Base-by-base conservation (phyloP, 108 stramenopile genomes). In the Discostella pseudostelligera region DNA sequence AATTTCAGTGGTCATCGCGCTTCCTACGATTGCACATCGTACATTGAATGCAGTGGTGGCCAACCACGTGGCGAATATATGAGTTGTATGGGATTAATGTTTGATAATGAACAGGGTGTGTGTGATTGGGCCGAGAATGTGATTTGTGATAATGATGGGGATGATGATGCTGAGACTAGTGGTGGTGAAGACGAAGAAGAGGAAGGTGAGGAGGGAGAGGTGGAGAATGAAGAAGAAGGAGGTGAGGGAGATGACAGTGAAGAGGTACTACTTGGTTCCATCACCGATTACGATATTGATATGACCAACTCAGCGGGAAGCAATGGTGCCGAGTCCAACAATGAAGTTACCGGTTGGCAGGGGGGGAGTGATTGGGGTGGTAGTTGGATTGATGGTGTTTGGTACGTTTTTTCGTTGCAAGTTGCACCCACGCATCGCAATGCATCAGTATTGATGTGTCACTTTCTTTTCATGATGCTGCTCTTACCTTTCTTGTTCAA, bases 311-410 rank as follows among this genome's bases (percentile, higher is more conserved):
- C 40, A 0, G 57, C 57, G 57, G 57, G 57, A 3, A 59, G 57
- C 36, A 42, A 20, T 20, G 57, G 57, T 21, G 57, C 57, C 13
- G 22, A 36, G 13, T 19, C 65, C 0, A 42, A 39, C 19, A 29
- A n/a, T 29, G 36, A 36, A 13, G 19, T 50, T 16, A 39, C 57
- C n/a, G 45, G 54, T n/a, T 78, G 76, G 76, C 57, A 35, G 29
- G 76, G 76, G 26, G 62, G 67, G 20, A 63, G 62, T 36, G 76
- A 76, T 60, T 76, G 76, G 76, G 76, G 76, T 36, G 76, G 69
- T 4, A 45, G 50, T 20, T 69, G 77, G 77, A 21, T 62, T 16
- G 60, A 70, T 24, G 77, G 70, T 8, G 65, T 67, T 54, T 78
- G 76, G 75, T 72, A 32, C 17, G 72, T 70, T 28, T 43, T 39